Conservation (phyloP, 805 yeast genomes). For the Sugiyamaella marilandica region DNA sequence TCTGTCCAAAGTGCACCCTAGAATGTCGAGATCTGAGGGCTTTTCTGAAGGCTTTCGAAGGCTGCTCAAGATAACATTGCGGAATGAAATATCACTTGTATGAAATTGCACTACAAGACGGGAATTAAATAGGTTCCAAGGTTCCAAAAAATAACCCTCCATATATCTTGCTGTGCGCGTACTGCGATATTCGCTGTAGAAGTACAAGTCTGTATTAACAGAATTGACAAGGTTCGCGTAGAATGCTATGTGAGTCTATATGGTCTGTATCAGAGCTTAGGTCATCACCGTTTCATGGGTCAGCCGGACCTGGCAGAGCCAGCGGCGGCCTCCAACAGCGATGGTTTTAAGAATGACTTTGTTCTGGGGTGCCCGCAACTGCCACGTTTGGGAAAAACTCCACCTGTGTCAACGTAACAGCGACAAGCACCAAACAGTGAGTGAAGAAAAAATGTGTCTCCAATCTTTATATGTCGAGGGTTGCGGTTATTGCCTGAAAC, state of each 20-base stretch:
- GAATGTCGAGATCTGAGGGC: too few relatives aligned
- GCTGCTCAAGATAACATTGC: too few relatives aligned
- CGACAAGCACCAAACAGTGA: neutral
- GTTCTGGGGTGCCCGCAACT: neutral
- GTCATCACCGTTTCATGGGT: conserved; percentile 98
- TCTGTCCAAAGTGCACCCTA: too few relatives aligned
- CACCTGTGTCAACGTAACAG: neutral
- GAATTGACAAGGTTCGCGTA: too few relatives aligned
- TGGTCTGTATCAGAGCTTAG: conserved; percentile 69
- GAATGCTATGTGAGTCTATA: conserved; percentile 17
- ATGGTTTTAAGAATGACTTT: conserved; percentile 87
- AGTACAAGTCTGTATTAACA: too few relatives aligned
- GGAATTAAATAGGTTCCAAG: too few relatives aligned
- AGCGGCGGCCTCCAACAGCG: conserved; percentile 93
- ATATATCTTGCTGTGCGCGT: too few relatives aligned
- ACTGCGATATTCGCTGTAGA: too few relatives aligned
- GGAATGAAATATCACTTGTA: too few relatives aligned
- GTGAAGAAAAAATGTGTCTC: neutral
- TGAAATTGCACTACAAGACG: too few relatives aligned
- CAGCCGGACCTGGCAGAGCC: conserved; percentile 45
- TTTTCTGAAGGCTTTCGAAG: too few relatives aligned
- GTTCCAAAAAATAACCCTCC: too few relatives aligned
- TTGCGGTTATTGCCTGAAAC: neutral
- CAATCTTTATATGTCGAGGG: neutral
- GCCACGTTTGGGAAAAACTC: neutral